A percentile compares a stretch with the other conserved stretches of the same genome.
Evolutionary conservation across 2,329 filamentous ascomycete genomes (phyloP).

Genomic region (Immersiporthe knoxdaviesiana): DNA sequence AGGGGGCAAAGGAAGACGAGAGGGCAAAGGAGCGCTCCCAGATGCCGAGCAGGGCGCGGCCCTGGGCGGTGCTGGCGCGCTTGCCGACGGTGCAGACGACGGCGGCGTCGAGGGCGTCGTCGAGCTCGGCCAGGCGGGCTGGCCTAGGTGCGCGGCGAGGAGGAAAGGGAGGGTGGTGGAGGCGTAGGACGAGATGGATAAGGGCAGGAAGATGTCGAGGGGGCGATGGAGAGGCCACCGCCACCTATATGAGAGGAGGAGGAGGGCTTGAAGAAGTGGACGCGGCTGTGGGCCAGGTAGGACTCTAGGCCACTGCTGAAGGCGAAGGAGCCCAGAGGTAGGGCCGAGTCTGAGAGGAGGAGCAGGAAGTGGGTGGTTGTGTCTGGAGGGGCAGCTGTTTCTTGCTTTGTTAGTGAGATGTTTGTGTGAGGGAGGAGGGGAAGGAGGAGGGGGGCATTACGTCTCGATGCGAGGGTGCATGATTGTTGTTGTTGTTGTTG

Average conservation of each 20-base stretch:
- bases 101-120: constrained; percentile 77
- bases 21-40: constrained; percentile 72
- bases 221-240: constrained; percentile 40
- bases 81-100: constrained; percentile 79
- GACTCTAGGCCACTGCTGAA: constrained; percentile 84
- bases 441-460: neutral
- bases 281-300: constrained; percentile 70
- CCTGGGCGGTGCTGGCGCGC: constrained; percentile 75
- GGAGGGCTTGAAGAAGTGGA: constrained; percentile 23
- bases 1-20: constrained; percentile 36
- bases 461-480: neutral
- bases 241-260: neutral
- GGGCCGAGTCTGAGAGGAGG: constrained; percentile 77
- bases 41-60: constrained; percentile 71
- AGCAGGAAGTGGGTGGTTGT: constrained; percentile 67
- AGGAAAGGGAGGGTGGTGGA: constrained; percentile 76
- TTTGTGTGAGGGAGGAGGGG: constrained; percentile 14
- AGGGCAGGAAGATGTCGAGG: constrained; percentile 69
- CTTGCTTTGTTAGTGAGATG: constrained; percentile 9
- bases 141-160: constrained; percentile 66
- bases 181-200: constrained; percentile 73
- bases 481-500: constrained; percentile 3
- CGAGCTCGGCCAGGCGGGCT: constrained; percentile 56
- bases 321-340: constrained; percentile 84
- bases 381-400: constrained; percentile 22